Base-by-base conservation (phyloP, 2,329 filamentous ascomycete genomes). In the Diaporthe batatas region DNA sequence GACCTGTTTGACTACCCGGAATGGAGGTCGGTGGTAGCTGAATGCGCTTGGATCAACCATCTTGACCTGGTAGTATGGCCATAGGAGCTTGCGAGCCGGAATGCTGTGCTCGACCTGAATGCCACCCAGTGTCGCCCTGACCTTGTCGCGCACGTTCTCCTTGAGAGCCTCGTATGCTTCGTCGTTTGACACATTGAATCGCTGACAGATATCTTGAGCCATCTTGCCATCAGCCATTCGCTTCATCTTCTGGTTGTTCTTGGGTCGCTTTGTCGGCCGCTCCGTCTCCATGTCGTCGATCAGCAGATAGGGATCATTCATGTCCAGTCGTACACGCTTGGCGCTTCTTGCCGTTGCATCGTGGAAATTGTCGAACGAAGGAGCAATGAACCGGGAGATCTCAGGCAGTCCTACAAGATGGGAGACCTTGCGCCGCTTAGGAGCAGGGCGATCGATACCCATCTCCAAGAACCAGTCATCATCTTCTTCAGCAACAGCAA, bases 171-270 rank as follows among this genome's bases (percentile, higher is more conserved):
- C 95, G 81, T 99, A 99, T 1, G 95, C 95, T 73, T 96, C 93
- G 79, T 99, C 96, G 75, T 98, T 98, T 39, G 95, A 98, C 73
- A 97, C 93, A 80, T 98, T 98, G 87, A 98, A 99, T 54, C 96
- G 92, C 76, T 92, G 90, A 49, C 90, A 90, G 47, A 98, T 88
- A 71, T 94, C 91, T 70, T 92, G 93, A 3, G 91, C 91, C 54
- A 94, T 84, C 67, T 91, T 92, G 21, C 91, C 90, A 72, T 90
- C 92, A 10, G 89, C 90, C 85, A 91, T 91, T 75, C 89, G 91
- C 82, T 89, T 92, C 75, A 89, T 87, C 75, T 91, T 91, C 68
- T 86, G 83, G 72, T 89, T 85, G 18, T 84, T 77, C 55, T 86
- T 87, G 29, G 85, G 86, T 72, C 91, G 89, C 81, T 93, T 93